phyloP scores from a whole-genome alignment of 192 early-diverging fungal species.

The Linderina pennispora region DNA sequence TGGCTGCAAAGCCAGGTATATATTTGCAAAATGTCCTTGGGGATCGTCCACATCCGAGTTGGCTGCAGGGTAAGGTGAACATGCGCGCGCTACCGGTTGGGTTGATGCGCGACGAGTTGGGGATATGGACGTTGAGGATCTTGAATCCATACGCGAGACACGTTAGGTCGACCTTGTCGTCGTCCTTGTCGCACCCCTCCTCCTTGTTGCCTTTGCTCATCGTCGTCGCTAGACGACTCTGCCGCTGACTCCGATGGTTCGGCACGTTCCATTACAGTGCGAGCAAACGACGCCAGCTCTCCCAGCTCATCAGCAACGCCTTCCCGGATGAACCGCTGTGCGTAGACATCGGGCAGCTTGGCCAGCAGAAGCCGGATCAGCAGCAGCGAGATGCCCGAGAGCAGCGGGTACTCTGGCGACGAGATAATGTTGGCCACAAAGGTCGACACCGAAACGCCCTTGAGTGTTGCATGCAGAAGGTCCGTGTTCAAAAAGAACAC shows the following conservation, averaged over 20 bases:
- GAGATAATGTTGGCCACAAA: conserved; percentile 19
- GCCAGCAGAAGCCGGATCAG: conserved; percentile 57
- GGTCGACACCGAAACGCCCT: conserved; percentile 11
- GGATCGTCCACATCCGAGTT: neutral
- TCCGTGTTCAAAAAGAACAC: conserved; percentile 45
- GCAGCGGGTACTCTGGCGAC: conserved; percentile 7
- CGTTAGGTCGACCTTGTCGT: neutral
- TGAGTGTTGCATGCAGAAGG: conserved; percentile 43
- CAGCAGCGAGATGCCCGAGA: conserved; percentile 21
- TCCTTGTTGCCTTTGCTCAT: neutral
- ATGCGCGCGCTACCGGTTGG: neutral
- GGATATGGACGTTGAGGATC: conserved; percentile 1
- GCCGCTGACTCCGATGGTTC: no score
- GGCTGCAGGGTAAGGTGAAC: neutral
- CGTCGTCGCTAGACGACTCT: no score
- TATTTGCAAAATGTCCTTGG: neutral
- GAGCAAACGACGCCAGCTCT: conserved; percentile 22
- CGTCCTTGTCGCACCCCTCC: neutral
- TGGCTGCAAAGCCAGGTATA: conserved; percentile 5
- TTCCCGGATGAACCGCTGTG: conserved; percentile 61
- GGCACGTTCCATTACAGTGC: no score
- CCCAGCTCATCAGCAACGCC: conserved; percentile 63
- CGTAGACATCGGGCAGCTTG: conserved; percentile 55
- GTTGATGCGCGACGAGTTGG: conserved; percentile 3
- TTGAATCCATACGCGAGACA: conserved; percentile 4